phyloP scores from a whole-genome alignment of 352 stramenopile species.

The Saprolegnia parasitica region DNA sequence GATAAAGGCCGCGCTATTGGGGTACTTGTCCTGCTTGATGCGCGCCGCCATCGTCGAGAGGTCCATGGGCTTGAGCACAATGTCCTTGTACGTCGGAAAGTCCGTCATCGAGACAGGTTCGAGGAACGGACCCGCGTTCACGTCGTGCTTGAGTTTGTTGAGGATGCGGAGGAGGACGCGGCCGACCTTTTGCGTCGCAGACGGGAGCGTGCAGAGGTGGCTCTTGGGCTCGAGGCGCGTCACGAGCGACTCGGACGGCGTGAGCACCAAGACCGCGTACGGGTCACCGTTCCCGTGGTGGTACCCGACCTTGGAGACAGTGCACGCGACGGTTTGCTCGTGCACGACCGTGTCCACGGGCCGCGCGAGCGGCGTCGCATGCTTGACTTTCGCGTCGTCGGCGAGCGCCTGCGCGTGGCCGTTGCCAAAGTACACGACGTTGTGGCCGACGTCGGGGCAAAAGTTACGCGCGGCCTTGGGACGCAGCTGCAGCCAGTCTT shows the following conservation, averaged over 20 bases:
- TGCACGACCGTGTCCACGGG: constrained; percentile 56
- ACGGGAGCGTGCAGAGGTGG: constrained; percentile 61
- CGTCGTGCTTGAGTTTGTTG: constrained; percentile 52
- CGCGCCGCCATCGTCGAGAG: constrained; percentile 54
- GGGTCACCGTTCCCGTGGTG: constrained; percentile 76
- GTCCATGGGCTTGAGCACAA: constrained; percentile 71
- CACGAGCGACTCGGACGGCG: constrained; percentile 37
- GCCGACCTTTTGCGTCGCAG: constrained; percentile 49
- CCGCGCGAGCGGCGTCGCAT: constrained; percentile 57
- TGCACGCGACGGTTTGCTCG: constrained; percentile 54
- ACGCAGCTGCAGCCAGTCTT: constrained; percentile 74
- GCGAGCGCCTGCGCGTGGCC: constrained; percentile 70
- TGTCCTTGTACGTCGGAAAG: constrained; percentile 82
- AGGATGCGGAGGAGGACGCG: constrained; percentile 59
- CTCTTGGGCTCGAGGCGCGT: constrained; percentile 35
- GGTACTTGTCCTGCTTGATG: constrained; percentile 53
- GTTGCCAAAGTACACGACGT: constrained; percentile 76
- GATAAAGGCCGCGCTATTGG: constrained; percentile 48
- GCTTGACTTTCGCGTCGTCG: constrained; percentile 71
- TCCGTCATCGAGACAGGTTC: constrained; percentile 74
- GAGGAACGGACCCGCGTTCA: constrained; percentile 64
- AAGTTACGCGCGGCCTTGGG: constrained; percentile 70
- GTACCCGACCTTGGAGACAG: constrained; percentile 60
- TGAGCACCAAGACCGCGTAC: constrained; percentile 59
- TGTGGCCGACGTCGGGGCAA: constrained; percentile 58